Evolutionary conservation across 2,329 filamentous ascomycete species (phyloP).

Genomic region (Metarhizium album): DNA sequence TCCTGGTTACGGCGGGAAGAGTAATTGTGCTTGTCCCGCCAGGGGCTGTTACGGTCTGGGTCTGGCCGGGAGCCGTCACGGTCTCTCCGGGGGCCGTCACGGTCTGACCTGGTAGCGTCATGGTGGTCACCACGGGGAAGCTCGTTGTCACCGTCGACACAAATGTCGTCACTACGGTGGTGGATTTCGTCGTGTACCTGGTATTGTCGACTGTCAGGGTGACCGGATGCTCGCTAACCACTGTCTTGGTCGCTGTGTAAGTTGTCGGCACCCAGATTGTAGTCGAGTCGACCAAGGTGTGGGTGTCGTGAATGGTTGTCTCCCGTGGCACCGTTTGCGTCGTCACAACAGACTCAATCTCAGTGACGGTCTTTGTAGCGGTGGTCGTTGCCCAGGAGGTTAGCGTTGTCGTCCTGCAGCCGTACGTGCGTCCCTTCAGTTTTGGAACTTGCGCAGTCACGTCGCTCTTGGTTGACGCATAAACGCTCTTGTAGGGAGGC

Average conservation of each 20-base stretch:
- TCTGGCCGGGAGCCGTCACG: constrained; percentile 6
- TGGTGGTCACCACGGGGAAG: constrained; percentile 9
- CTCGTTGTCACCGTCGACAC: constrained; percentile 9
- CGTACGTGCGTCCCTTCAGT: constrained; percentile 1
- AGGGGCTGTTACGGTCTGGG: not conserved
- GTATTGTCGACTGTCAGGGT: constrained; percentile 11
- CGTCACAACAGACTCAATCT: constrained; percentile 4
- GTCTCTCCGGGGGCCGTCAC: constrained; percentile 7
- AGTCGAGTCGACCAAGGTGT: constrained; percentile 6
- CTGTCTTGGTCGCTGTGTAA: constrained; percentile 6
- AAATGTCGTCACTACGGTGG: constrained; percentile 6
- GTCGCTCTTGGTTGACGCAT: not conserved
- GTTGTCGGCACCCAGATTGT: constrained; percentile 11
- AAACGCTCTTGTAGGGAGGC: not conserved
- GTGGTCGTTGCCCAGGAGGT: constrained; percentile 14
- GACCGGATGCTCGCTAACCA: constrained; percentile 8
- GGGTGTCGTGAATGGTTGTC: constrained; percentile 6
- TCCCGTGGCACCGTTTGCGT: constrained; percentile 9
- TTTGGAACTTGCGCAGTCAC: not conserved
- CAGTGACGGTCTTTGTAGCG: constrained; percentile 8
- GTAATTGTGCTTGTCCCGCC: constrained; percentile 15
- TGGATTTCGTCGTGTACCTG: constrained; percentile 6
- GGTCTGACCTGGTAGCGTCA: constrained; percentile 5
- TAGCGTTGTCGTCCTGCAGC: constrained; percentile 10
- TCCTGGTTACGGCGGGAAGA: constrained; percentile 14